phyloP scores from a whole-genome alignment of 2,329 filamentous ascomycete species.

The Monosporascus sp. region DNA sequence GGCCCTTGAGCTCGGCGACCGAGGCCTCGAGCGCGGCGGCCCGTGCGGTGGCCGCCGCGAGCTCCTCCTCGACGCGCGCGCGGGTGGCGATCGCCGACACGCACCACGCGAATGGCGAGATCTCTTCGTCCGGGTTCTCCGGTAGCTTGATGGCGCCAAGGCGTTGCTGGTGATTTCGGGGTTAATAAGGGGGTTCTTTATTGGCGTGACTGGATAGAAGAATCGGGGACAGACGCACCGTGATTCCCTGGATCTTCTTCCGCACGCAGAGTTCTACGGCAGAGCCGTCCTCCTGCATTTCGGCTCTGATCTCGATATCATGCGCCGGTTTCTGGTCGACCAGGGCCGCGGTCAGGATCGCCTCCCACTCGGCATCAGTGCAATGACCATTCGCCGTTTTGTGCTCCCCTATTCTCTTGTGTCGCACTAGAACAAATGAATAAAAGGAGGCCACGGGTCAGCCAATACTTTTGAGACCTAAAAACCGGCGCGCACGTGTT shows the following conservation, averaged over 20 bases:
- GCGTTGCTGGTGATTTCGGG: conserved; percentile 47
- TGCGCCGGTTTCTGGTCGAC: conserved; percentile 41
- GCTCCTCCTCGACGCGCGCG: conserved; percentile 36
- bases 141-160: conserved; percentile 60
- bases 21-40: conserved; percentile 47
- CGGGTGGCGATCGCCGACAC: conserved; percentile 49
- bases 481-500: not conserved
- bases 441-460: conserved; percentile 2
- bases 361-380: conserved; percentile 61
- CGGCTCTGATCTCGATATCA: conserved; percentile 55
- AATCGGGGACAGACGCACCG: conserved; percentile 39
- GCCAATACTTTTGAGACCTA: not conserved
- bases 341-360: conserved; percentile 53
- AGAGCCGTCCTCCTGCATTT: conserved; percentile 44
- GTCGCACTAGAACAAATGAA: conserved; percentile 43
- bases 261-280: conserved; percentile 59
- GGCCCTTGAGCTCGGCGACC: conserved; percentile 53
- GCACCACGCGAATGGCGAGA: conserved; percentile 68
- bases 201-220: conserved; percentile 4
- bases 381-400: conserved; percentile 50
- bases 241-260: conserved; percentile 63
- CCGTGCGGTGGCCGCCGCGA: conserved; percentile 38
- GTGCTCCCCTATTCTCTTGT: conserved; percentile 48
- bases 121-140: conserved; percentile 50
- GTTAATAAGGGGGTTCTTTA: not conserved